phyloP scores from a whole-genome alignment of 73 alveolate species.

The Breviolum minutum region DNA sequence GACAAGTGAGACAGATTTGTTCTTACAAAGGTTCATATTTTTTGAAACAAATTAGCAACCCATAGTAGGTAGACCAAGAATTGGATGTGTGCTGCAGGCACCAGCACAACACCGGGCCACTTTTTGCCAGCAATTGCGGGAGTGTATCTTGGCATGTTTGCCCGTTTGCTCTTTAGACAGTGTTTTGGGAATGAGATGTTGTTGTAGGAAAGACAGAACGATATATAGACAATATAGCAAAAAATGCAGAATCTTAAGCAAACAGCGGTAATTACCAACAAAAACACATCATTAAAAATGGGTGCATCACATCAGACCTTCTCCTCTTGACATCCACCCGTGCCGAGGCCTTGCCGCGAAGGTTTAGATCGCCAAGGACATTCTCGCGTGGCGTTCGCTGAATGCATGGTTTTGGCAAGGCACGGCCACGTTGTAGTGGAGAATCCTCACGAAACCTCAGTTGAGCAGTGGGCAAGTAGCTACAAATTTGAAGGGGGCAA shows the following conservation, averaged over 20 bases:
- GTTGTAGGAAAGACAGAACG: too few relatives aligned
- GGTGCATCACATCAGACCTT: background rate
- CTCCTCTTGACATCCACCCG: background rate
- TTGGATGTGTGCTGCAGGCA: background rate
- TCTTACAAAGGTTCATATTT: too few relatives aligned
- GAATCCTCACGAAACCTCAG: background rate
- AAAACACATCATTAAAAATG: background rate
- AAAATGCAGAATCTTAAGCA: too few relatives aligned
- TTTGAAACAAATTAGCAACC: too few relatives aligned
- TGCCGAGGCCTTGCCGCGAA: slow-evolving; percentile 21
- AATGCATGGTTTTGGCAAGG: slow-evolving; percentile 81
- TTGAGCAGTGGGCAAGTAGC: too few relatives aligned
- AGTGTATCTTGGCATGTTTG: background rate
- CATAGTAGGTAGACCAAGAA: too few relatives aligned
- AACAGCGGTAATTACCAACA: background rate
- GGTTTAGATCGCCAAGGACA: slow-evolving; percentile 58
- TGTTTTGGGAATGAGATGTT: background rate
- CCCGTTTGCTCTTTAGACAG: background rate
- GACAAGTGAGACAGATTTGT: too few relatives aligned
- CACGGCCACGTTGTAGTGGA: background rate
- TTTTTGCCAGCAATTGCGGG: slow-evolving; percentile 64
- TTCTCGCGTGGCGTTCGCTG: slow-evolving; percentile 60
- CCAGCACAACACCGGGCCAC: background rate
- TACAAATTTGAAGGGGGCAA: too few relatives aligned
- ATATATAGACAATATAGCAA: too few relatives aligned